These are phyloP conservation scores for Globomyces pollinis-pini DNA, from an alignment of 192 early-diverging fungal species.

Conservation along the genomic window DNA sequence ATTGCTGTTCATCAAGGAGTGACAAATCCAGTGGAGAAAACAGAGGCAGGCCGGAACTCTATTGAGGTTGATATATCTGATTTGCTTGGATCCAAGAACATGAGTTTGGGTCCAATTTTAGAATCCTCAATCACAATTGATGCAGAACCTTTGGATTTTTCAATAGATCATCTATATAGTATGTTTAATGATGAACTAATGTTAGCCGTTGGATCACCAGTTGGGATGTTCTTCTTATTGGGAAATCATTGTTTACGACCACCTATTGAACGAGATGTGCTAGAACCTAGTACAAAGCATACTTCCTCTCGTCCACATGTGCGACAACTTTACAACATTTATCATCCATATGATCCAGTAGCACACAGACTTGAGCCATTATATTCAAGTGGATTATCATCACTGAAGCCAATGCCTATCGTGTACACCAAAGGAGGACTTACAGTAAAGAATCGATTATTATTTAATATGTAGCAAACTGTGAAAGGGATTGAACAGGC, in stretches of 20 bases:
- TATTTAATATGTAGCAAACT: slow-evolving; percentile 6
- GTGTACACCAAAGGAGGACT: slow-evolving; percentile 80
- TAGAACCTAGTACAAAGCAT: slow-evolving; percentile 17
- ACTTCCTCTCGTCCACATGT: slow-evolving; percentile 50
- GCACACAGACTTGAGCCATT: slow-evolving; percentile 69
- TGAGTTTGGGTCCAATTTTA: slow-evolving; percentile 28
- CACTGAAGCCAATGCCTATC: slow-evolving; percentile 61
- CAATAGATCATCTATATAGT: slow-evolving; percentile 69
- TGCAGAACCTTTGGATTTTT: slow-evolving; percentile 47
- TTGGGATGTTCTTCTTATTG: slow-evolving; percentile 70
- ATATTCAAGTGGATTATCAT: slow-evolving; percentile 48
- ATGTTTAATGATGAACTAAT: no score
- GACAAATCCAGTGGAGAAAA: slow-evolving; percentile 14
- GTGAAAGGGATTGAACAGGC: slow-evolving; percentile 8
- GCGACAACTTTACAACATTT: slow-evolving; percentile 74
- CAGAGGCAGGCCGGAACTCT: slow-evolving; percentile 17
- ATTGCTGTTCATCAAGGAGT: slow-evolving; percentile 62
- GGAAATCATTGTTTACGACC: slow-evolving; percentile 58
- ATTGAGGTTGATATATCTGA: slow-evolving; percentile 41
- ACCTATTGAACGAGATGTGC: not conserved
- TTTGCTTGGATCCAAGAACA: slow-evolving; percentile 11
- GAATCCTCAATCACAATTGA: slow-evolving; percentile 24
- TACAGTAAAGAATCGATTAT: slow-evolving; percentile 34
- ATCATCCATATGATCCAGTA: slow-evolving; percentile 63
- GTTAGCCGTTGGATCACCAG: slow-evolving; percentile 79